Base-by-base conservation (phyloP, 768 basidiomycete species). In the Lactarius akahatsu region DNA sequence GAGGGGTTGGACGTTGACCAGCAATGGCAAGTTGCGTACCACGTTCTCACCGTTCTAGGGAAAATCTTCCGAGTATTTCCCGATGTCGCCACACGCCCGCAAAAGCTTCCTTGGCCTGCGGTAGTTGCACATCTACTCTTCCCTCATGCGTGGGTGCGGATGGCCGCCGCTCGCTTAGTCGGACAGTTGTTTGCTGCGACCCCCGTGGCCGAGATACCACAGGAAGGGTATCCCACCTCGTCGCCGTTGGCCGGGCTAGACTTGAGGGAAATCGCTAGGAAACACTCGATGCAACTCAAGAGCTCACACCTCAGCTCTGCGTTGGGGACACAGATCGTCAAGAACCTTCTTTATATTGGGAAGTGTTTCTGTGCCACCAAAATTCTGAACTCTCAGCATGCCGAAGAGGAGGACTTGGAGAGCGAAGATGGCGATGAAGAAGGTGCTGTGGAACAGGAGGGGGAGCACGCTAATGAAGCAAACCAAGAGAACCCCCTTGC, bases 71-170 rank as follows among this genome's bases (percentile, higher is more conserved):
- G 80, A 34, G 78, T 85, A 23, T 82, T 84, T 67, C 85, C 89
- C 4, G 80, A 82, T 59, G 72, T 81, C 54, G 78, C 80, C 4
- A 77, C 74, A 2, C 75, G 83, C 43, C 77, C 79, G 10, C 80
- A 80, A 50, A 79, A 75, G 63, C 78, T 92, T 0, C 74, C 81
- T 1, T 96, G 95, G 94, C 71, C 77, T 11, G 73, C 80, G 1
- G 80, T 97, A 50, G 79, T 85, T 28, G 71, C 78, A 0, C 87
- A 91, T 71, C 83, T 98, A 3, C 80, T 90, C 2, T 98, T 89
- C 78, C 95, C 96, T 5, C 97, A 99, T 75, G 85, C 92, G 4
- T 98, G 96, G 96, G 94, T 97, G 0, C 88, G 96, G 50, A 86
- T 85, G 6, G 90, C 89, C 0, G 82, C 94, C 1, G 88, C 89